Evolutionary conservation across 768 basidiomycete species (phyloP).

Genomic region (Xerocomellus intermedius): DNA sequence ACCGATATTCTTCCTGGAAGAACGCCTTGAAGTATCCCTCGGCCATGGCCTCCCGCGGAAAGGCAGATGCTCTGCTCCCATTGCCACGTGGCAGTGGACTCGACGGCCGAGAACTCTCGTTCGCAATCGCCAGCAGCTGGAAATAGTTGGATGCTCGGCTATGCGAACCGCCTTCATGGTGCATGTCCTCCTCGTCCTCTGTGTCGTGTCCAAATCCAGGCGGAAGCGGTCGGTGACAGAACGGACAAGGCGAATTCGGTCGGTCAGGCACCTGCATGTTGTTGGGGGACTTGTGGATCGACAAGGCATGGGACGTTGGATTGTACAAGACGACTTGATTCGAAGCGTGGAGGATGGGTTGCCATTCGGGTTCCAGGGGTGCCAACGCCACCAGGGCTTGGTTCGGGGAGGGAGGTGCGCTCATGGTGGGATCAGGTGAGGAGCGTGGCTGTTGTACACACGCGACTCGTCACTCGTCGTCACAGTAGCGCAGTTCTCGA

Average conservation of each 20-base stretch:
- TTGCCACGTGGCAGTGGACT: conserved; percentile 41
- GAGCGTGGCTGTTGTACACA: conserved; percentile 1
- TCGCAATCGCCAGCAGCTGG: conserved; percentile 69
- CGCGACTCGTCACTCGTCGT: conserved; percentile 1
- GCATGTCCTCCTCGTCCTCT: conserved; percentile 26
- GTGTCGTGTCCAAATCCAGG: conserved; percentile 37
- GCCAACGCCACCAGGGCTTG: conserved; percentile 30
- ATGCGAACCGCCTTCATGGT: conserved; percentile 42
- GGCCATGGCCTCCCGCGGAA: conserved; percentile 74
- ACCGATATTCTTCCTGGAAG: conserved; percentile 83
- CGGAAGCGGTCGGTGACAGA: conserved; percentile 65
- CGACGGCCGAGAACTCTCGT: conserved; percentile 57
- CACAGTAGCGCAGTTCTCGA: not conserved
- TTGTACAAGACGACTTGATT: conserved; percentile 90
- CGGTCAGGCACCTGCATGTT: conserved; percentile 21
- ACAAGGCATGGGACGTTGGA: conserved; percentile 77
- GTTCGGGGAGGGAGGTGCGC: conserved; percentile 31
- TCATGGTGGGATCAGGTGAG: conserved; percentile 18
- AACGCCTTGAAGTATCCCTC: conserved; percentile 93
- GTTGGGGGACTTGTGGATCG: conserved; percentile 47
- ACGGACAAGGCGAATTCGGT: conserved; percentile 54
- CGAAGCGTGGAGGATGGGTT: conserved; percentile 76
- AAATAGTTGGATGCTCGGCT: conserved; percentile 77
- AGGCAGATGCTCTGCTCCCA: conserved; percentile 34
- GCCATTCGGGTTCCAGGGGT: conserved; percentile 51